A percentile compares a stretch with the other conserved stretches of the same genome.
Evolutionary conservation across 495 filamentous ascomycete genomes (phyloP).

Genomic region (Cercophora sp.): DNA sequence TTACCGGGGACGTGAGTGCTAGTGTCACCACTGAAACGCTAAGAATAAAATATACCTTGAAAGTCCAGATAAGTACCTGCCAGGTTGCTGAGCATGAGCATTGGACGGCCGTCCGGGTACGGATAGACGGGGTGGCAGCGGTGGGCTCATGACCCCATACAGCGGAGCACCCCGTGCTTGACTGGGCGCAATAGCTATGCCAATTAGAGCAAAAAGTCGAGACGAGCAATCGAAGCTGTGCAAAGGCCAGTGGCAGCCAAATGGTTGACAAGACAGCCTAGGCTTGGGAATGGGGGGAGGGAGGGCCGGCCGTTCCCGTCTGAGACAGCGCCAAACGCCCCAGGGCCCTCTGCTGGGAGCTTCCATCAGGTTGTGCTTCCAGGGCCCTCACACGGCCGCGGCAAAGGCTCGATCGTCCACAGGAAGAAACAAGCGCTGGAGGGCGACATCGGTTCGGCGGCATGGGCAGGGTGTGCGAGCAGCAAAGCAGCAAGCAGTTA

Average conservation of each 20-base stretch:
- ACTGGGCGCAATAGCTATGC: conserved; percentile 1
- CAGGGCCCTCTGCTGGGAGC: background rate
- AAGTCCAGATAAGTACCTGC: background rate
- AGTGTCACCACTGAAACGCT: conserved; percentile 8
- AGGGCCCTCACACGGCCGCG: too few species aligned
- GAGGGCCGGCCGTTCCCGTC: conserved; percentile 8
- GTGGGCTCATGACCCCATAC: conserved; percentile 16
- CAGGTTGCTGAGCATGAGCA: conserved; percentile 5
- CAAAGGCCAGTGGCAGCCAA: background rate
- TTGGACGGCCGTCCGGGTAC: background rate
- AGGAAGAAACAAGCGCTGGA: too few species aligned
- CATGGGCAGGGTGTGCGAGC: too few species aligned
- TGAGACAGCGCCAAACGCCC: background rate
- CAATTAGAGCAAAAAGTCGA: background rate
- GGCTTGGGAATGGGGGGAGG: background rate
- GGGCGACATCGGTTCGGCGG: too few species aligned
- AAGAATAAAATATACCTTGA: conserved; percentile 11
- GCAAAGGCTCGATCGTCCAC: too few species aligned
- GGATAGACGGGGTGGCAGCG: background rate
- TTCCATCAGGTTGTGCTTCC: too few species aligned
- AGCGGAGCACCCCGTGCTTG: conserved; percentile 8
- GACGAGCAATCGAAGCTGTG: too few species aligned
- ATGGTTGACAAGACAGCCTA: background rate
- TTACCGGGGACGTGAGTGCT: conserved; percentile 9
- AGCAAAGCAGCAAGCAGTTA: too few species aligned